phyloP scores from a whole-genome alignment of 2,329 filamentous ascomycete species.

The Phyllosticta citriasiana region DNA sequence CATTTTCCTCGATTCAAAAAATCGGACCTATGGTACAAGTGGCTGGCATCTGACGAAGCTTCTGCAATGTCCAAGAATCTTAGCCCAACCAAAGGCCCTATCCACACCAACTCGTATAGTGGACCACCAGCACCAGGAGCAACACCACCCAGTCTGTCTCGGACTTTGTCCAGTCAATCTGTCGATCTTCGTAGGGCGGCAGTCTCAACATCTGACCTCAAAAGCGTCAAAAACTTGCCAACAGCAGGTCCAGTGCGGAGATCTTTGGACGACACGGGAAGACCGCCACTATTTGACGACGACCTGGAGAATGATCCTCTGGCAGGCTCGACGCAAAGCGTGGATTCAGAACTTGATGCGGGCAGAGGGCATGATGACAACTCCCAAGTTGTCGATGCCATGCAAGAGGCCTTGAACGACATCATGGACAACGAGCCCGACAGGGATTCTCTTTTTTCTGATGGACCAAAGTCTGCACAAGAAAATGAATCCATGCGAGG shows the following conservation, averaged over 20 bases:
- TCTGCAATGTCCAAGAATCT: slow-evolving; percentile 22
- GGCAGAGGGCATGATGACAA: slow-evolving; percentile 46
- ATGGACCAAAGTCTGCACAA: slow-evolving; percentile 41
- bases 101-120: neutral
- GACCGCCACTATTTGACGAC: slow-evolving; percentile 65
- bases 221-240: slow-evolving; percentile 35
- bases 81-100: slow-evolving; percentile 12
- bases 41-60: slow-evolving; percentile 74
- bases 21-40: slow-evolving; percentile 94
- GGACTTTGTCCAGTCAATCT: slow-evolving; percentile 38
- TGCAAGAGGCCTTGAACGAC: slow-evolving; percentile 83
- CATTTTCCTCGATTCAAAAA: slow-evolving; percentile 81
- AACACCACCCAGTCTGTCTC: slow-evolving; percentile 26
- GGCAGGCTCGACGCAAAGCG: slow-evolving; percentile 65
- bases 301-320: slow-evolving; percentile 67
- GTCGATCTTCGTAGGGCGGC: slow-evolving; percentile 49
- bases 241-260: slow-evolving; percentile 44
- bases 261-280: slow-evolving; percentile 59
- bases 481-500: slow-evolving; percentile 53
- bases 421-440: slow-evolving; percentile 75
- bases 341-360: slow-evolving; percentile 60
- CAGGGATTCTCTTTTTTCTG: slow-evolving; percentile 55
- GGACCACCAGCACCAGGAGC: slow-evolving; percentile 26
- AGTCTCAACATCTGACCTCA: slow-evolving; percentile 51
- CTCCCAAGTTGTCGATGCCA: slow-evolving; percentile 75